Percentiles rank a stretch among this genome's conserved stretches.
Conservation (phyloP, 2,329 filamentous ascomycete species). For the Sclerotinia sclerotiorum region DNA sequence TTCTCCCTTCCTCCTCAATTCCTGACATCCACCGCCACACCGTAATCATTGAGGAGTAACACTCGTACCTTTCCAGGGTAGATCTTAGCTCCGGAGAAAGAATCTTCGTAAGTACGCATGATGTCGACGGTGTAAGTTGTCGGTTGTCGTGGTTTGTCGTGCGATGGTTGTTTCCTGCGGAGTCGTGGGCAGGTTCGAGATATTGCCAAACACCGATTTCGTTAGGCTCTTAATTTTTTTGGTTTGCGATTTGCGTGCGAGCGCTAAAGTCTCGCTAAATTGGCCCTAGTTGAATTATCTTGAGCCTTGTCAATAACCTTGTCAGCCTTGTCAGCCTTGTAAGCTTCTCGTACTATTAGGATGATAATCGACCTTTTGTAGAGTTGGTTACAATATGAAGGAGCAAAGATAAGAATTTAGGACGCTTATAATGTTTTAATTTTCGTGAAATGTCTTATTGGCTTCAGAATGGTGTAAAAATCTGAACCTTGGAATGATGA, state of each 20-base stretch:
- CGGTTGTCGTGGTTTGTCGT: slow-evolving; percentile 30
- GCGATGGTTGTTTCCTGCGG: slow-evolving; percentile 31
- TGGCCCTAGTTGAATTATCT: slow-evolving; percentile 12
- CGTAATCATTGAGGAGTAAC: slow-evolving; percentile 9
- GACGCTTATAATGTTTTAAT: no score
- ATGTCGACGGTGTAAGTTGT: slow-evolving; percentile 33
- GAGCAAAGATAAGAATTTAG: accelerated
- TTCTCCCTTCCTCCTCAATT: slow-evolving; percentile 19
- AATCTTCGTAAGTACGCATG: slow-evolving; percentile 64
- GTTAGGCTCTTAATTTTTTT: slow-evolving; percentile 23
- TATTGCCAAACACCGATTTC: slow-evolving; percentile 28
- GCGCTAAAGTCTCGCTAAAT: slow-evolving; percentile 24
- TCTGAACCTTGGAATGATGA: accelerated
- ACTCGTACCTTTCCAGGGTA: slow-evolving; percentile 74
- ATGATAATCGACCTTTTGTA: neutral
- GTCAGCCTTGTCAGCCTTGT: slow-evolving; percentile 15
- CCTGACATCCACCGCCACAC: slow-evolving; percentile 29
- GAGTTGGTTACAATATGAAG: neutral
- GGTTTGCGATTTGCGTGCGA: slow-evolving; percentile 17
- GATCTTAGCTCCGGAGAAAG: slow-evolving; percentile 76
- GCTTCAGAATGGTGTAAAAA: neutral
- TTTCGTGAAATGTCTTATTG: no score
- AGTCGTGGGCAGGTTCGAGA: slow-evolving; percentile 28
- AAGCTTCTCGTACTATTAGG: neutral
- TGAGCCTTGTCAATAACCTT: neutral